Percentiles rank a stretch among this genome's conserved stretches.
These are phyloP conservation scores for Cutaneotrichosporon sp. DNA, from an alignment of 1,284 basidiomycete species.

Conservation along the genomic window DNA sequence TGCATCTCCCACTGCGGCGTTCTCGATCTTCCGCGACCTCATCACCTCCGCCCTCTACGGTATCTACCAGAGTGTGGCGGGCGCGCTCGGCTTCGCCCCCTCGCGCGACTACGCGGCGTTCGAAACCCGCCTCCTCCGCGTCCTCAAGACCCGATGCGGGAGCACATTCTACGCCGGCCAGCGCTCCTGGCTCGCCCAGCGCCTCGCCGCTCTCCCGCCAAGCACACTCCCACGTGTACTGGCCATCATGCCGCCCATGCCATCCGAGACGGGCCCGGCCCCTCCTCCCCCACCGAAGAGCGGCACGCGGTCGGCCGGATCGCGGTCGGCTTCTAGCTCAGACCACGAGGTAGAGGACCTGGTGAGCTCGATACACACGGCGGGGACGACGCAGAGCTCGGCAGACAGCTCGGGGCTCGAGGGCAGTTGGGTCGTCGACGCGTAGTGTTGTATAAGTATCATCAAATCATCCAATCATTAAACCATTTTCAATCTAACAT, in stretches of 20 bases:
- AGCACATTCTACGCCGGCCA: slow-evolving; percentile 35
- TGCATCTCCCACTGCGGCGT: slow-evolving; percentile 27
- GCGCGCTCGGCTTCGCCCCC: slow-evolving; percentile 30
- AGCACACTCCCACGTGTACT: slow-evolving; percentile 30
- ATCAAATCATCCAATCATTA: no score
- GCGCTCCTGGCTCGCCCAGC: slow-evolving; percentile 34
- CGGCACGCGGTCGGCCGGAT: slow-evolving; percentile 5
- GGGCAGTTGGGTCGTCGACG: slow-evolving; percentile 40
- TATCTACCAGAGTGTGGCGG: slow-evolving; percentile 20
- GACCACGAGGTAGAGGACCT: slow-evolving; percentile 48
- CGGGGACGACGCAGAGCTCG: slow-evolving; percentile 29
- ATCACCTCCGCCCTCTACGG: slow-evolving; percentile 13
- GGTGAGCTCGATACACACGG: slow-evolving; percentile 42
- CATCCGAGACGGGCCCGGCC: slow-evolving; percentile 34
- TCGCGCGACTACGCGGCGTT: slow-evolving; percentile 39
- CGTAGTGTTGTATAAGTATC: not conserved
- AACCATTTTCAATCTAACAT: not conserved
- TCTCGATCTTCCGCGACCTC: slow-evolving; percentile 40
- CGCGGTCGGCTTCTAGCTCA: slow-evolving; percentile 31
- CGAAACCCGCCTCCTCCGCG: slow-evolving; percentile 36
- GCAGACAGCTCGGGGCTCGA: slow-evolving; percentile 36
- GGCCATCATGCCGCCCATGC: slow-evolving; percentile 30
- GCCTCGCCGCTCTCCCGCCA: slow-evolving; percentile 31
- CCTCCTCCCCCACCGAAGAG: slow-evolving; percentile 23
- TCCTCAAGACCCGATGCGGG: slow-evolving; percentile 31